A percentile compares a stretch with the other conserved stretches of the same genome.
These are phyloP conservation scores for Syncephalastrum racemosum DNA, from an alignment of 371 early-diverging fungal species.

Conservation along the genomic window DNA sequence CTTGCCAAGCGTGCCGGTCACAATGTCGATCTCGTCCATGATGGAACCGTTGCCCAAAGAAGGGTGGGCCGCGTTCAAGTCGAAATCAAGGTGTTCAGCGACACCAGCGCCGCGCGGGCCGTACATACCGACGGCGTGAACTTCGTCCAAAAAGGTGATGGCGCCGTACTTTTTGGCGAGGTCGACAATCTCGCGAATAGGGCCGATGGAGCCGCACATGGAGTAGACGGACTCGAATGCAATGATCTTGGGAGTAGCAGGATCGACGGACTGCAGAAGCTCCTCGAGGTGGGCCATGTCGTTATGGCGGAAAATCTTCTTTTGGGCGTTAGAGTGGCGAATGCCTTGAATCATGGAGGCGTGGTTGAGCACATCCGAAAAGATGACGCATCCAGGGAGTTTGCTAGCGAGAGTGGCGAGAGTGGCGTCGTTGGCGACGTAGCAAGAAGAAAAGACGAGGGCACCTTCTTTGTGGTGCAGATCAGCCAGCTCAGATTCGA, in stretches of 20 bases:
- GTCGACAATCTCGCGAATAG: constrained; percentile 88
- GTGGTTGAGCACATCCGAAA: constrained; percentile 94
- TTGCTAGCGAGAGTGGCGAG: constrained; percentile 89
- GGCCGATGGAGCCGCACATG: constrained; percentile 98
- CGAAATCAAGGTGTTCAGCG: constrained; percentile 91
- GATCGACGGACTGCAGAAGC: constrained; percentile 76
- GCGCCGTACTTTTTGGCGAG: constrained; percentile 97
- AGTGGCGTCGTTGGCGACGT: constrained; percentile 98
- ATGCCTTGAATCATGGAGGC: constrained; percentile 99
- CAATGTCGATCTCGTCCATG: constrained; percentile 93
- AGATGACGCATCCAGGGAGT: constrained; percentile 92
- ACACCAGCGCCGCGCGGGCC: constrained; percentile 96
- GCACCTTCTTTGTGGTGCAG: constrained; percentile 93
- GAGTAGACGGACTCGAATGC: constrained; percentile 98
- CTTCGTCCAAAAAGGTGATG: constrained; percentile 97
- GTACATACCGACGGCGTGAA: constrained; percentile 99
- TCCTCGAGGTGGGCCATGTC: constrained; percentile 89
- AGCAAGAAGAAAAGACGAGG: constrained; percentile 97
- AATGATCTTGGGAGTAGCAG: constrained; percentile 90
- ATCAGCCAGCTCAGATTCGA: constrained; percentile 90
- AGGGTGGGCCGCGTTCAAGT: constrained; percentile 57
- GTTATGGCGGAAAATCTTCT: constrained; percentile 95
- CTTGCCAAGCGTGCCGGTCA: constrained; percentile 98
- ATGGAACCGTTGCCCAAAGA: constrained; percentile 59
- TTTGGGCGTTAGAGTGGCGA: constrained; percentile 86